A percentile compares a stretch with the other conserved stretches of the same genome.
phyloP scores from a whole-genome alignment of 1,284 basidiomycete genomes.

The Ceratobasidium sp. region DNA sequence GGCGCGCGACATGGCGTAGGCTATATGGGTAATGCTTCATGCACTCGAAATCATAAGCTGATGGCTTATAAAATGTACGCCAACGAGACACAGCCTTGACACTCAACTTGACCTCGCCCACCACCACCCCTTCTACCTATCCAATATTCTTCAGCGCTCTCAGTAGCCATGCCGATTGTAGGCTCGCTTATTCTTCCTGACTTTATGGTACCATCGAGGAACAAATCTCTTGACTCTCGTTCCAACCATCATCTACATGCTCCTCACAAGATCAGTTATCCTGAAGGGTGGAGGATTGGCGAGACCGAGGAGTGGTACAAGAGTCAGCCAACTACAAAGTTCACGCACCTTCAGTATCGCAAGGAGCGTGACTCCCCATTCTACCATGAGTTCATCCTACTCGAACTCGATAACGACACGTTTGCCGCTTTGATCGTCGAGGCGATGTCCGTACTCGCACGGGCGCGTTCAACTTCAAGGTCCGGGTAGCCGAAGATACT shows the following conservation, averaged over 20 bases:
- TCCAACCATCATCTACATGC: neutral
- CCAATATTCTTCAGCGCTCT: neutral
- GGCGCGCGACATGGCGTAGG: too few species aligned
- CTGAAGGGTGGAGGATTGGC: constrained; percentile 31
- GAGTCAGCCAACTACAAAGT: constrained; percentile 23
- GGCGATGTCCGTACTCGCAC: constrained; percentile 16
- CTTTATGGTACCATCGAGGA: neutral
- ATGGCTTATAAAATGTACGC: neutral
- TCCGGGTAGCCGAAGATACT: constrained; percentile 25
- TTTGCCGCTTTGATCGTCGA: constrained; percentile 43
- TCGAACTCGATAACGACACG: constrained; percentile 23
- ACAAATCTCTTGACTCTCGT: constrained; percentile 10
- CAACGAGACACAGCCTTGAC: constrained; percentile 1
- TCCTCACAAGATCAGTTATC: constrained; percentile 32
- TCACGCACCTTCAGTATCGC: constrained; percentile 35
- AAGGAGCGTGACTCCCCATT: constrained; percentile 36
- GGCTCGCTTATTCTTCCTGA: neutral
- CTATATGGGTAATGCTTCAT: neutral
- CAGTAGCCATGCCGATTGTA: constrained; percentile 4
- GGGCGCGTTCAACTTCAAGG: constrained; percentile 6
- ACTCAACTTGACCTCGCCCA: constrained; percentile 1
- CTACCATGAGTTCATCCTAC: constrained; percentile 30
- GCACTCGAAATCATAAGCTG: too few species aligned
- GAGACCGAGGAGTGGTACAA: constrained; percentile 37
- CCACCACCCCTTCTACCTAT: neutral